Evolutionary conservation across 1,139 yeast genomes (phyloP), one percentile per base, ranked within the genome.

Genomic region (Yamadazyma diddensiae): DNA sequence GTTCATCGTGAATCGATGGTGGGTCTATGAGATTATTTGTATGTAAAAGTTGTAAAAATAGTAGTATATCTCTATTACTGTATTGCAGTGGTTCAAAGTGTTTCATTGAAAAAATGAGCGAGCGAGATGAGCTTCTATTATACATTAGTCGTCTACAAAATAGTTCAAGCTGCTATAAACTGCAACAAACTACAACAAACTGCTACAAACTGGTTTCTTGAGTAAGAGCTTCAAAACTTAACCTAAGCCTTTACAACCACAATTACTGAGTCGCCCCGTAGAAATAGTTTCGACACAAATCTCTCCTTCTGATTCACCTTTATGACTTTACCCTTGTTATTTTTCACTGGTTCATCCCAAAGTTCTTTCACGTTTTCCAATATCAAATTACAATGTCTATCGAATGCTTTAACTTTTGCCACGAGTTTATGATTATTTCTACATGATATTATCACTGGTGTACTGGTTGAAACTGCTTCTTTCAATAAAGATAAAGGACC

Each of bases 221-320:
- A n/a, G n/a, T n/a, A n/a, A n/a, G n/a, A n/a, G n/a, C n/a, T n/a
- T n/a, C n/a, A n/a, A n/a, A n/a, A n/a, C 20, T 18, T 18, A 9
- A 7, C 9, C 20, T 30, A 61, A 4, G 69, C 69, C 48, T 80
- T 82, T 45, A 90, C 67, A 3, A 92, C 79, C 24, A 92, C 80
- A 38, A 92, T 85, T 19, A 92, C 95, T 1, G 96, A 84, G 59
- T 92, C 99, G 1, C 99, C 99, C 57, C 99, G 74, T 34, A 92
- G 66, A 52, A 92, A 94, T 77, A 92, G 69, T 59, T 92, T 92
- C 41, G 90, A 77, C 10, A 92, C 79, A 53, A 86, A 92, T 46
- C 98, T 63, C 55, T 94, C 98, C 49, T 80, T 79, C 36, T 85
- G 69, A 5, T 82, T 73, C 1, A 80, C 68, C 50, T 81, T 78